phyloP scores from a whole-genome alignment of 2,329 filamentous ascomycete species.

The Fusarium setosum region DNA sequence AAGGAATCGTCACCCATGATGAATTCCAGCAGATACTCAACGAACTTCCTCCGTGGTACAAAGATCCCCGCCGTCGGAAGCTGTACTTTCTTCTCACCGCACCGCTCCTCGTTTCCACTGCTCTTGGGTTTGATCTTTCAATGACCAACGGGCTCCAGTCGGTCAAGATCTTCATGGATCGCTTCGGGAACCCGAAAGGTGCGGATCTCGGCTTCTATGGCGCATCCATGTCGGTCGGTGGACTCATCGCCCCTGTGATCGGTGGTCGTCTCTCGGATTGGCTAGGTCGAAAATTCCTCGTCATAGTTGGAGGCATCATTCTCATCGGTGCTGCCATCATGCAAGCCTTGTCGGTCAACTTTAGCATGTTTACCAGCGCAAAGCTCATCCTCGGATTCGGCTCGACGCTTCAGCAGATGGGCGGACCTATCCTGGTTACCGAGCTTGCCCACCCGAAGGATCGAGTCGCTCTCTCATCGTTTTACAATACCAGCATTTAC shows the following conservation, averaged over 20 bases:
- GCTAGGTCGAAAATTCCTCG: conserved; percentile 46
- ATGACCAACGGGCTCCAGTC: conserved; percentile 52
- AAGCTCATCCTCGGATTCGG: conserved; percentile 46
- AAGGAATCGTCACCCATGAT: too few species aligned
- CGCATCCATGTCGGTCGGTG: conserved; percentile 46
- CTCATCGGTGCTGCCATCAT: conserved; percentile 33
- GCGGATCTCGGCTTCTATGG: conserved; percentile 44
- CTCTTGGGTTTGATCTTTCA: conserved; percentile 10
- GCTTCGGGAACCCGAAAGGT: conserved; percentile 47
- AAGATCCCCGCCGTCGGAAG: background rate
- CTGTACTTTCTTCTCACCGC: conserved; percentile 4
- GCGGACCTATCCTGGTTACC: conserved; percentile 45
- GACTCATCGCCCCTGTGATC: conserved; percentile 44
- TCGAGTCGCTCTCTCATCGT: conserved; percentile 37
- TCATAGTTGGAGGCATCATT: background rate
- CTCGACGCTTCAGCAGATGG: conserved; percentile 38
- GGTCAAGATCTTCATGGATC: conserved; percentile 48
- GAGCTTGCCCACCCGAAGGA: conserved; percentile 47
- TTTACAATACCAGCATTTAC: conserved; percentile 38
- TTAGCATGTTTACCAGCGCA: conserved; percentile 43
- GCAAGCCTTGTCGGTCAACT: conserved; percentile 36
- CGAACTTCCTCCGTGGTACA: conserved; percentile 12
- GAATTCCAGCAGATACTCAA: too few species aligned
- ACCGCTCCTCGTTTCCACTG: background rate
- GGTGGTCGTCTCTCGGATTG: conserved; percentile 47